A percentile compares a stretch with the other conserved stretches of the same genome.
Evolutionary conservation across 2,329 filamentous ascomycete species (phyloP).

Genomic region (Calonectria crousiana): DNA sequence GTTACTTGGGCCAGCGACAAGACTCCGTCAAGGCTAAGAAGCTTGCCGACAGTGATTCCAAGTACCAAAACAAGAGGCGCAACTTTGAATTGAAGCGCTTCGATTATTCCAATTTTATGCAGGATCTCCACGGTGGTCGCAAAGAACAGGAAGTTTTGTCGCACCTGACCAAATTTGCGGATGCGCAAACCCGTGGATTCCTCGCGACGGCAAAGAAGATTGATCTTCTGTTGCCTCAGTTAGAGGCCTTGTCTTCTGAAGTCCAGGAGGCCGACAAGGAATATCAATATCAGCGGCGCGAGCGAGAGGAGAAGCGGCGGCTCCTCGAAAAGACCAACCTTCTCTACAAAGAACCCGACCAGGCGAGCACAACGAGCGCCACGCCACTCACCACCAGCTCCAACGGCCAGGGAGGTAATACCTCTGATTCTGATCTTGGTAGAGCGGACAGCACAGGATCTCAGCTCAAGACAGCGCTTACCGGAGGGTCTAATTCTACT

Average conservation of each 20-base stretch:
- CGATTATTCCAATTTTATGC: slow-evolving; percentile 99
- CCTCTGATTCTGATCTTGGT: slow-evolving; percentile 77
- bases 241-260: slow-evolving; percentile 88
- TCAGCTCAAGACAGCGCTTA: slow-evolving; percentile 67
- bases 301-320: slow-evolving; percentile 93
- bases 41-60: slow-evolving; percentile 91
- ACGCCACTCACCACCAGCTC: slow-evolving; percentile 46
- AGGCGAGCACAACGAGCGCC: slow-evolving; percentile 57
- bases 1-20: slow-evolving; percentile 95
- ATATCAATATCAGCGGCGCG: slow-evolving; percentile 94
- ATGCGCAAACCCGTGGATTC: slow-evolving; percentile 87
- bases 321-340: slow-evolving; percentile 89
- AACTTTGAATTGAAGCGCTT: slow-evolving; percentile 98
- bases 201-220: slow-evolving; percentile 87
- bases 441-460: slow-evolving; percentile 81
- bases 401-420: slow-evolving; percentile 62
- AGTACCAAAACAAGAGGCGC: slow-evolving; percentile 92
- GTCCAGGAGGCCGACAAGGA: slow-evolving; percentile 97
- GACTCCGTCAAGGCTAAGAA: slow-evolving; percentile 99
- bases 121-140: slow-evolving; percentile 97
- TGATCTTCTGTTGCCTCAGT: slow-evolving; percentile 85
- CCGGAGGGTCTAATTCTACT: slow-evolving; percentile 55
- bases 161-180: slow-evolving; percentile 93
- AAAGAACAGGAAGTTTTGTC: slow-evolving; percentile 98
- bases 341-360: slow-evolving; percentile 77